Evolutionary conservation across 495 filamentous ascomycete genomes (phyloP).

Genomic region (Aspergillus sclerotiicarbonarius): DNA sequence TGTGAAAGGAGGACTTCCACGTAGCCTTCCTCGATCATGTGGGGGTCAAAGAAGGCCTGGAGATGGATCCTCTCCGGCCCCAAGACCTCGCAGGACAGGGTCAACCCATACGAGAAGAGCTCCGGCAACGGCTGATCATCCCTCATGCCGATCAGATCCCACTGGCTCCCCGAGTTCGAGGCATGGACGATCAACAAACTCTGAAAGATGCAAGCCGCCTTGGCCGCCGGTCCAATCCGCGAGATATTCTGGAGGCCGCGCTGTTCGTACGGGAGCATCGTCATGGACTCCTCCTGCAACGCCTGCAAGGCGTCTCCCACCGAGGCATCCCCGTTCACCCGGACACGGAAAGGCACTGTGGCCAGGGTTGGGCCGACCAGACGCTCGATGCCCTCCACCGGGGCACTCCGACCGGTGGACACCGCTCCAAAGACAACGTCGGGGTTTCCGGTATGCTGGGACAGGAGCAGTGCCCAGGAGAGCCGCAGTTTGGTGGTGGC

Average conservation of each 20-base stretch:
- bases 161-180: not conserved
- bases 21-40: not conserved
- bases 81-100: not conserved
- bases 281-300: slow-evolving; percentile 22
- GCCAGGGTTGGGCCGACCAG: slow-evolving; percentile 41
- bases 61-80: not conserved
- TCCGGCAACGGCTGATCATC: too few relatives aligned
- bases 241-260: slow-evolving; percentile 51
- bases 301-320: not conserved
- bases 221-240: slow-evolving; percentile 45
- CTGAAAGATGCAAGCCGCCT: slow-evolving; percentile 51
- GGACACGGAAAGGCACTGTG: slow-evolving; percentile 46
- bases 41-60: not conserved
- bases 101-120: not conserved
- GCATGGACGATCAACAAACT: slow-evolving; percentile 48
- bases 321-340: not conserved
- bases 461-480: slow-evolving; percentile 35
- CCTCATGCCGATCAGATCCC: too few relatives aligned
- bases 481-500: slow-evolving; percentile 38
- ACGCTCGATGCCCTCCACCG: slow-evolving; percentile 27
- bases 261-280: slow-evolving; percentile 41
- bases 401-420: slow-evolving; percentile 30
- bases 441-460: slow-evolving; percentile 21
- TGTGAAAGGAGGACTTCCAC: not conserved
- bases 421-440: slow-evolving; percentile 33